These are phyloP conservation scores for Solanum clarkiae DNA, from an alignment of 257 asterid species.

Conservation along the genomic window DNA sequence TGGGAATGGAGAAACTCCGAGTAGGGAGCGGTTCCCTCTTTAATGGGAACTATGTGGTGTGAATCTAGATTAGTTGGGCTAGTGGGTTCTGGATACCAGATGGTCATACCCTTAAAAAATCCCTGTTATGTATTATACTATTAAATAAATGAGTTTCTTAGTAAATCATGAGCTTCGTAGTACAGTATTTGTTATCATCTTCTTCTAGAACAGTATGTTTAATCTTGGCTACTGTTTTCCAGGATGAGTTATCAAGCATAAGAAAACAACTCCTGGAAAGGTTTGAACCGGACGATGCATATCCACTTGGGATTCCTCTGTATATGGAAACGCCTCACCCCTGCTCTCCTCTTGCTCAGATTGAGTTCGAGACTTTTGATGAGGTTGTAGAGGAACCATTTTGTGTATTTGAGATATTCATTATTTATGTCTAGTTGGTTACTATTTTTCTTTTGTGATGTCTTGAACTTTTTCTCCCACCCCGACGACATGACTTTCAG, in stretches of 20 bases:
- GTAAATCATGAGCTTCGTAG: background rate
- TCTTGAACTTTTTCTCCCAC: background rate
- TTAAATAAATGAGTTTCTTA: background rate
- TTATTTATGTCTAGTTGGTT: background rate
- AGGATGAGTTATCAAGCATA: constrained; percentile 29
- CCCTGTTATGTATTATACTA: background rate
- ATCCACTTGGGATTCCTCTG: constrained; percentile 28
- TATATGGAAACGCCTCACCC: constrained; percentile 47
- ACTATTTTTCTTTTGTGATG: background rate
- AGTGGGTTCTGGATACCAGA: background rate
- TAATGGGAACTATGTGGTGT: background rate
- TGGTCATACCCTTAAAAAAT: background rate
- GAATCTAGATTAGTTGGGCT: background rate
- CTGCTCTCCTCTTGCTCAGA: constrained; percentile 30
- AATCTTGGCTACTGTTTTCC: background rate
- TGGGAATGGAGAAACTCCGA: background rate
- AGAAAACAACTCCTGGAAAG: constrained; percentile 18
- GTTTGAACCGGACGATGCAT: constrained; percentile 33
- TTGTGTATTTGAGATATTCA: background rate
- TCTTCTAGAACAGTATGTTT: background rate
- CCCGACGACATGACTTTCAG: background rate
- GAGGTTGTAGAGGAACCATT: constrained; percentile 17
- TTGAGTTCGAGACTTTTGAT: constrained; percentile 28
- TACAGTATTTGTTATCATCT: background rate
- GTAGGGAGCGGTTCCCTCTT: background rate